Conservation (phyloP, 495 filamentous ascomycete species). For the Apiosordaria backusii region DNA sequence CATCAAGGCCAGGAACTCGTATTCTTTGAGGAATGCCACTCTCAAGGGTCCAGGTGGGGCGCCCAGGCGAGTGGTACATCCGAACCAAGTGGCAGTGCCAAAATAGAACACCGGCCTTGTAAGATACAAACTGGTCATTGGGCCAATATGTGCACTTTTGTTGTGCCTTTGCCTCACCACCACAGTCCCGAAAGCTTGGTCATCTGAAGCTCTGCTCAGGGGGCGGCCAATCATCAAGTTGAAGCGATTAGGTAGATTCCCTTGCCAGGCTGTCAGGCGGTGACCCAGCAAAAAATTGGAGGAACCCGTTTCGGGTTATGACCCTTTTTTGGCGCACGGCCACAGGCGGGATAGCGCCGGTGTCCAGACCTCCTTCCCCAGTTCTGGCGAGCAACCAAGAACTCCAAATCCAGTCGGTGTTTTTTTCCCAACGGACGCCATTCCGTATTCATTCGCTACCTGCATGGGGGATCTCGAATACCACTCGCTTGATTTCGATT, state of each 20-base stretch:
- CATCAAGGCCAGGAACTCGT: conserved; percentile 12
- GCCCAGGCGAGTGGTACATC: conserved; percentile 5
- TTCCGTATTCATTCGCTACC: neutral
- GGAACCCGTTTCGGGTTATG: neutral
- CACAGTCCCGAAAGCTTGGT: neutral
- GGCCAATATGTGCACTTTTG: neutral
- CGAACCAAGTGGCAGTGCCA: conserved; percentile 21
- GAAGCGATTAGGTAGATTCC: neutral
- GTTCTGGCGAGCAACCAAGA: neutral
- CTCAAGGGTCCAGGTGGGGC: conserved; percentile 8
- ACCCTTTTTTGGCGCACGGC: neutral
- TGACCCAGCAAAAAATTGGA: neutral
- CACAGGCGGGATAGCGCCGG: neutral
- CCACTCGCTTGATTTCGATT: conserved; percentile 16
- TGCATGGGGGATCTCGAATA: conserved; percentile 2
- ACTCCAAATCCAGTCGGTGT: neutral
- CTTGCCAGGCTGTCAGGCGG: neutral
- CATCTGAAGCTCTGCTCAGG: neutral
- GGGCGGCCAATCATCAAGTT: neutral
- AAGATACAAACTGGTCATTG: conserved; percentile 1
- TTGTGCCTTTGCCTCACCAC: neutral
- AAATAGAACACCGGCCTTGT: conserved; percentile 13
- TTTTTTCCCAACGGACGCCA: neutral
- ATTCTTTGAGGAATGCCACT: conserved; percentile 6
- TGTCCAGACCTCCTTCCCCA: neutral